A percentile compares a stretch with the other conserved stretches of the same genome.
phyloP scores from a whole-genome alignment of 2,329 filamentous ascomycete genomes.

The Alternaria metachromatica region DNA sequence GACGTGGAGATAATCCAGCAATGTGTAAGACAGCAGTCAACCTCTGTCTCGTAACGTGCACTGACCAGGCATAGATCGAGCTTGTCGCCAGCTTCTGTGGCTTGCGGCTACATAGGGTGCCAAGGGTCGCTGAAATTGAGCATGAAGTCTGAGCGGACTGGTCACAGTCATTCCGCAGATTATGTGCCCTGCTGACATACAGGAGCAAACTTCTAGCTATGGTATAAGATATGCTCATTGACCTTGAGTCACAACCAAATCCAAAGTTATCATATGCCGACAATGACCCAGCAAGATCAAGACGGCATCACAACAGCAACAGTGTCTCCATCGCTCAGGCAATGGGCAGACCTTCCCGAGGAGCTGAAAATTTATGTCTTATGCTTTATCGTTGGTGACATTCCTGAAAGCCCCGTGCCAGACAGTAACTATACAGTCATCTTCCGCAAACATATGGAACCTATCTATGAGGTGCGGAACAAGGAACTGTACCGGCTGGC shows the following conservation, averaged over 20 bases:
- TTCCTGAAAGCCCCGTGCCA: background rate
- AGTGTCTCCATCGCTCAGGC: background rate
- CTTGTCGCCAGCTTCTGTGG: conserved; percentile 38
- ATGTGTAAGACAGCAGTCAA: conserved; percentile 39
- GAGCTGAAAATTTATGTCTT: background rate
- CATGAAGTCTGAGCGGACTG: conserved; percentile 33
- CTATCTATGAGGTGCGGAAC: background rate
- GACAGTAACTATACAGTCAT: background rate
- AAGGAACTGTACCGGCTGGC: background rate
- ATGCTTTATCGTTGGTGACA: background rate
- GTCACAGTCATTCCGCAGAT: background rate
- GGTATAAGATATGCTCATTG: background rate
- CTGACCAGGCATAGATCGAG: conserved; percentile 34
- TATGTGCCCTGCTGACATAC: background rate
- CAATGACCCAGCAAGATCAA: background rate
- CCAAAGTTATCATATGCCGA: background rate
- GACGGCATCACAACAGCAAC: background rate
- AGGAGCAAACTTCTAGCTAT: background rate
- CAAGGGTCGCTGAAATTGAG: conserved; percentile 42
- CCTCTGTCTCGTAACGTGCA: background rate
- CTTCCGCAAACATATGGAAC: background rate
- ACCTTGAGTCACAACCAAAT: background rate
- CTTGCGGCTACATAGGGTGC: conserved; percentile 36
- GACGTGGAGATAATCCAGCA: conserved; percentile 54
- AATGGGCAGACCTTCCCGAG: background rate